Conservation (phyloP, 2,329 filamentous ascomycete genomes). For the Cordyceps cicadae region DNA sequence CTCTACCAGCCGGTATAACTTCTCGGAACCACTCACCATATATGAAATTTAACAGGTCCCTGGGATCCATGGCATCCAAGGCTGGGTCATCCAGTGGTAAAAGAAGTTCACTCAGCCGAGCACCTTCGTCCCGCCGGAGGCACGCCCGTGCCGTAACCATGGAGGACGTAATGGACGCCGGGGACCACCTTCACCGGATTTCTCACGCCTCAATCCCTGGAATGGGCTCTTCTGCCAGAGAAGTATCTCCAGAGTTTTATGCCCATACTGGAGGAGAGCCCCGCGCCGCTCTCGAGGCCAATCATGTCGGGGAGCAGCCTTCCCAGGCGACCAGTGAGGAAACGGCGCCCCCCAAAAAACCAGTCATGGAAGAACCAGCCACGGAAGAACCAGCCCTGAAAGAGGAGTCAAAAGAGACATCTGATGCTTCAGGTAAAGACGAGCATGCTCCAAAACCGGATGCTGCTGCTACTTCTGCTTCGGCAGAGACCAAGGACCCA, state of each 20-base stretch:
- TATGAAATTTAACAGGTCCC: neutral
- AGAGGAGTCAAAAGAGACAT: neutral
- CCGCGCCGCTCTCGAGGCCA: neutral
- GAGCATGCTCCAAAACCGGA: neutral
- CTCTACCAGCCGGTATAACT: neutral
- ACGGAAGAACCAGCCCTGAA: neutral
- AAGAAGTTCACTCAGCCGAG: constrained; percentile 9
- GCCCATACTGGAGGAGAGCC: neutral
- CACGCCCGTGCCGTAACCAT: constrained; percentile 1
- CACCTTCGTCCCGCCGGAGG: constrained; percentile 3
- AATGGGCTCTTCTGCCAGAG: neutral
- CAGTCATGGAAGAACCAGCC: neutral
- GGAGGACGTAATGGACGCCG: constrained; percentile 3
- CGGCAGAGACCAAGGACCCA: neutral
- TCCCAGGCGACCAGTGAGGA: neutral
- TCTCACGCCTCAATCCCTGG: neutral
- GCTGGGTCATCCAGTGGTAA: neutral
- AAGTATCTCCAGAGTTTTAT: constrained; percentile 3
- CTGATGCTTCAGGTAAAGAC: neutral
- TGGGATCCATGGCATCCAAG: neutral
- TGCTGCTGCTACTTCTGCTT: neutral
- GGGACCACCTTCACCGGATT: neutral
- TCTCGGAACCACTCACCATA: neutral
- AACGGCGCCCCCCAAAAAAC: neutral
- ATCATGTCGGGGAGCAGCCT: neutral